Conservation (phyloP, 2,329 filamentous ascomycete species). For the Sporothrix mexicana region DNA sequence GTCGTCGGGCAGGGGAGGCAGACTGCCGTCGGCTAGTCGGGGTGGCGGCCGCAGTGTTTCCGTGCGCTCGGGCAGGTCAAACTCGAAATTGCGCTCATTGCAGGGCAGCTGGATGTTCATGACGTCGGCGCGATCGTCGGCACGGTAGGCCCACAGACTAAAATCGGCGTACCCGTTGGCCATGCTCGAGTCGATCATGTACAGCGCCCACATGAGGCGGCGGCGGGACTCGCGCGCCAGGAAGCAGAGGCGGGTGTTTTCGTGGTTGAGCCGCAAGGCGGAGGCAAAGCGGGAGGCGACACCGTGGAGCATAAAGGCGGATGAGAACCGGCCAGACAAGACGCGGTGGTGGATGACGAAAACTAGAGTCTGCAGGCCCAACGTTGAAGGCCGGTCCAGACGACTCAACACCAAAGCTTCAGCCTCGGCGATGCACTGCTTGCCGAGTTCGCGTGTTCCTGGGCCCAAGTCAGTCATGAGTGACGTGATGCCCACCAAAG, state of each 20-base stretch:
- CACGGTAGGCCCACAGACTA: slow-evolving; percentile 50
- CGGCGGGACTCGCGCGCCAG: slow-evolving; percentile 53
- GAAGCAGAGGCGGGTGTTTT: slow-evolving; percentile 53
- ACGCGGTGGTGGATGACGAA: slow-evolving; percentile 57
- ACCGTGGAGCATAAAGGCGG: slow-evolving; percentile 56
- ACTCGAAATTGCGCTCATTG: slow-evolving; percentile 60
- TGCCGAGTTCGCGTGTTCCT: slow-evolving; percentile 58
- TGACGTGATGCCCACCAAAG: slow-evolving; percentile 62
- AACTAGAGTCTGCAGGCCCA: slow-evolving; percentile 58
- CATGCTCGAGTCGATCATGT: slow-evolving; percentile 55
- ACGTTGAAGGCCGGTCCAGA: slow-evolving; percentile 61
- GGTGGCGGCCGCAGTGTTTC: slow-evolving; percentile 55
- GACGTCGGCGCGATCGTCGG: slow-evolving; percentile 42
- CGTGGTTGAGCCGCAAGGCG: slow-evolving; percentile 57
- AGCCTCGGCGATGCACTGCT: slow-evolving; percentile 61
- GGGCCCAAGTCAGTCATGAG: slow-evolving; percentile 61
- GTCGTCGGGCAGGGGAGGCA: slow-evolving; percentile 57
- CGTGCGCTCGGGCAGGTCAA: slow-evolving; percentile 61
- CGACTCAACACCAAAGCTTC: slow-evolving; percentile 59
- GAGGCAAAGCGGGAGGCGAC: slow-evolving; percentile 55
- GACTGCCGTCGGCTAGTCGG: slow-evolving; percentile 50
- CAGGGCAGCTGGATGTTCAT: slow-evolving; percentile 56
- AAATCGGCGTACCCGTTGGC: slow-evolving; percentile 55
- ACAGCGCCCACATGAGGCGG: slow-evolving; percentile 57
- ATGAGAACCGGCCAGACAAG: slow-evolving; percentile 52